Base-by-base conservation (phyloP, 1,284 basidiomycete genomes). In the Blastosporella zonata region DNA sequence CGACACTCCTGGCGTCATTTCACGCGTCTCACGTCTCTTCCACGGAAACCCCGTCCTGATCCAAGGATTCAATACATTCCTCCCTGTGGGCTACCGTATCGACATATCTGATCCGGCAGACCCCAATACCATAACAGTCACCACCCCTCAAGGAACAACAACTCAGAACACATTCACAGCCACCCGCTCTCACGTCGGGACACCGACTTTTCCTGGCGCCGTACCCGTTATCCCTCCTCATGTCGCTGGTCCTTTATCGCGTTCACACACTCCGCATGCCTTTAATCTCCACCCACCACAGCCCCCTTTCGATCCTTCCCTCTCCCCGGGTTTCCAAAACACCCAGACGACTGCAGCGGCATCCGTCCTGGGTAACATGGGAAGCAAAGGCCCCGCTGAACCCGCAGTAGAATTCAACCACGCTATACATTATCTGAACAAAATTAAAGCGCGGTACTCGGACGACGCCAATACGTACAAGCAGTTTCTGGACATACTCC, bases 11-110 rank as follows among this genome's bases (percentile, higher is more conserved):
- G 96, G 95, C 52, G 97, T 99, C 61, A 99, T 99, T 65, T 87
- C 95, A 61, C 90, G 97, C 50, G 96, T 99, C 46, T 98, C 95
- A 1, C 84, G 82, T 56, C 84, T 99, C 37, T 99, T 99, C 70
- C 84, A 92, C 59, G 94, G 94, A 10, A 93, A 98, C 69, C 93
- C 91, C 1, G 70, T 79, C 54, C 88, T 99, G 60, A 98, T 99
- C 49, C 90, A 97, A 69, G 97, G 97, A 27, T 99, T 99, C 82
- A 99, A 99, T 73, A 98, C 96, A 2, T 99, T 99, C 71, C 81
- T 99, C 2, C 97, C 97, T 0, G 82, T 90, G 18, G 96, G 96
- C 28, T 99, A 99, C 72, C 88, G 93, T 55, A 98, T 99, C 67
- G 95, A 98, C 62, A 88, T 94, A 66, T 85, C 87, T 52, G 84